A percentile compares a stretch with the other conserved stretches of the same genome.
Conservation (phyloP, 2,329 filamentous ascomycete genomes). For the Pseudogymnoascus sp. region DNA sequence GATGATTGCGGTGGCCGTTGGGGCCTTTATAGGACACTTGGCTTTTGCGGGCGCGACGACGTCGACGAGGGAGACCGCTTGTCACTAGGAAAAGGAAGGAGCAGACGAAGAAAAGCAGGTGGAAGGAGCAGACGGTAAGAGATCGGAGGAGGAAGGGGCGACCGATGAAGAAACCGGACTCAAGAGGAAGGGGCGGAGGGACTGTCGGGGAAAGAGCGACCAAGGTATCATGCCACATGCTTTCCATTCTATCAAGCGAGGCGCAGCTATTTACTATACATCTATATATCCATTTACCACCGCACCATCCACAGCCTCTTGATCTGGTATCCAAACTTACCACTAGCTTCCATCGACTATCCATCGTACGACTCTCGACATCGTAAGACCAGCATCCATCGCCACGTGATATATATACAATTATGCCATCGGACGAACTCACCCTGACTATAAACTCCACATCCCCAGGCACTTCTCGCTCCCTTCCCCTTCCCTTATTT, state of each 20-base stretch:
- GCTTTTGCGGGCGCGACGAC: conserved; percentile 64
- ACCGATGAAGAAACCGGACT: not conserved
- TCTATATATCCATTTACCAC: not conserved
- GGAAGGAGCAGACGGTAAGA: not conserved
- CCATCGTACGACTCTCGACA: not conserved
- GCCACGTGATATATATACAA: not conserved
- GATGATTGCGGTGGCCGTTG: conserved; percentile 83
- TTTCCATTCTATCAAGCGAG: not conserved
- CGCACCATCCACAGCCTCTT: not conserved
- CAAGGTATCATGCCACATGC: not conserved
- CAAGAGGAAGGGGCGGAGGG: not conserved
- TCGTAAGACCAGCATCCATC: too few relatives aligned
- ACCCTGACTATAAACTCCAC: not conserved
- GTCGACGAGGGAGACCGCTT: conserved; percentile 78
- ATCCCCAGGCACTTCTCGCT: not conserved
- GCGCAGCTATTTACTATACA: not conserved
- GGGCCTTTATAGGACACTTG: conserved; percentile 82
- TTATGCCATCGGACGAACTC: not conserved
- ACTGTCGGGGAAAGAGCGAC: not conserved
- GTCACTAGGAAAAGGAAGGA: conserved; percentile 55
- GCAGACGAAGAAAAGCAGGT: not conserved
- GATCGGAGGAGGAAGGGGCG: not conserved
- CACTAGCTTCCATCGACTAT: not conserved
- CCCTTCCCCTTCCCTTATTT: not conserved
- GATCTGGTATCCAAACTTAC: not conserved